A percentile compares a stretch with the other conserved stretches of the same genome.
These are phyloP conservation scores for Aspergillus olivimuriae DNA, from an alignment of 495 filamentous ascomycete species.

Conservation along the genomic window DNA sequence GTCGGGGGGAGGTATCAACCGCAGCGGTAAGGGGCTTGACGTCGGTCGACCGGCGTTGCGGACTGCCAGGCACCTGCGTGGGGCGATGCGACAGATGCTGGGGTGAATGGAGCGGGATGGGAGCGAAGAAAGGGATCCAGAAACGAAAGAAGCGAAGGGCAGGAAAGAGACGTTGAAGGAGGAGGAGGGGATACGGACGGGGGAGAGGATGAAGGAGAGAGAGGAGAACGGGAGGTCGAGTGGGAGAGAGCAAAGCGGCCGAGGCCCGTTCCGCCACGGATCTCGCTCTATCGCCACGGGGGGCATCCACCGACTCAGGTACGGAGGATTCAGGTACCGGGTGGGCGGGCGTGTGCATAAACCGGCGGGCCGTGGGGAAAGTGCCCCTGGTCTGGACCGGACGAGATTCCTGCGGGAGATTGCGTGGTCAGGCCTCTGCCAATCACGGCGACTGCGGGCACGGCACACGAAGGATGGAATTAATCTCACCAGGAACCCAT, in stretches of 20 bases:
- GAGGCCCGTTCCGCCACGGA: no score
- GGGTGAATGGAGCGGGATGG: no score
- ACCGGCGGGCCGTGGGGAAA: no score
- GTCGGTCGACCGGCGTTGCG: constrained; percentile 17
- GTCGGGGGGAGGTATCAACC: constrained; percentile 1
- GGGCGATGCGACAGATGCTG: no score
- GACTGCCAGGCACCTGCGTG: constrained; percentile 10
- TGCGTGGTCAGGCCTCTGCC: constrained; percentile 7
- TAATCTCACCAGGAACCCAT: no score
- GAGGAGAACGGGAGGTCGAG: constrained; percentile 5
- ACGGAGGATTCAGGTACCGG: no score
- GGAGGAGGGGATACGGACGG: constrained; percentile 2
- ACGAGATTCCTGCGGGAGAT: constrained; percentile 21
- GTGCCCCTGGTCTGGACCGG: constrained; percentile 12
- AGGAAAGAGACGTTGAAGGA: constrained; percentile 1
- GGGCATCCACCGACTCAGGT: no score
- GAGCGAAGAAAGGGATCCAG: not conserved
- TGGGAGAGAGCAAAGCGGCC: constrained; percentile 8
- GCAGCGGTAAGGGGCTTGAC: constrained; percentile 8
- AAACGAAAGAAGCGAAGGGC: constrained; percentile 6
- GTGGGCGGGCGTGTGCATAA: constrained; percentile 9
- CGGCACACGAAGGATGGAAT: no score
- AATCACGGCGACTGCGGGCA: constrained; percentile 14
- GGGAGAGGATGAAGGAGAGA: constrained; percentile 1
- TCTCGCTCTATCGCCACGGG: no score